Conservation (phyloP, 192 early-diverging fungal species). For the Coemansia furcata region DNA sequence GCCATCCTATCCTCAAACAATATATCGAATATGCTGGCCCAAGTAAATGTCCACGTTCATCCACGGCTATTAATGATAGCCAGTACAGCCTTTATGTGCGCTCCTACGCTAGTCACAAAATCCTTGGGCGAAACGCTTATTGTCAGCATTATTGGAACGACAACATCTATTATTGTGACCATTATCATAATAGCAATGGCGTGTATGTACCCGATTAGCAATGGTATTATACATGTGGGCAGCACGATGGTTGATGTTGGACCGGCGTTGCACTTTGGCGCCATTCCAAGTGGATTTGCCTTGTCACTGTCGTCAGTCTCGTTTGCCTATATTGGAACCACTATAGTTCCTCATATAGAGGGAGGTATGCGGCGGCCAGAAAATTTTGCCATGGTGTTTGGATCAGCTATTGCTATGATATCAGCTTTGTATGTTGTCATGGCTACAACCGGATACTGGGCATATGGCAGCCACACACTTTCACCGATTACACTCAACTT, state of each 20-base stretch:
- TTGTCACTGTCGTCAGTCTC: slow-evolving; percentile 63
- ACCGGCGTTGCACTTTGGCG: slow-evolving; percentile 14
- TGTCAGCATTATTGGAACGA: slow-evolving; percentile 62
- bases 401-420: slow-evolving; percentile 55
- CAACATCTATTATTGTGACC: slow-evolving; percentile 62
- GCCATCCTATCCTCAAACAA: slow-evolving; percentile 42
- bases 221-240: slow-evolving; percentile 27
- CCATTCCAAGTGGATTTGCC: slow-evolving; percentile 53
- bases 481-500: slow-evolving; percentile 68
- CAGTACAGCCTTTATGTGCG: slow-evolving; percentile 53
- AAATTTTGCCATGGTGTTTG: slow-evolving; percentile 59
- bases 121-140: slow-evolving; percentile 72
- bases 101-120: slow-evolving; percentile 65
- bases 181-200: slow-evolving; percentile 58
- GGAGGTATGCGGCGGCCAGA: slow-evolving; percentile 66
- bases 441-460: slow-evolving; percentile 65
- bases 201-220: slow-evolving; percentile 32
- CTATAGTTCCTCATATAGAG: slow-evolving; percentile 75
- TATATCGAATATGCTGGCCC: slow-evolving; percentile 30
- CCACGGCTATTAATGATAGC: slow-evolving; percentile 44
- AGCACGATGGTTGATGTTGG: slow-evolving; percentile 14
- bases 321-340: slow-evolving; percentile 71
- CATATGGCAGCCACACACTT: slow-evolving; percentile 60
- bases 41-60: slow-evolving; percentile 29
- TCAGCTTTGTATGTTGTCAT: slow-evolving; percentile 65